Percentiles rank a stretch among this genome's conserved stretches.
phyloP scores from a whole-genome alignment of 1,284 basidiomycete species.

The Ustilago xerochloae region DNA sequence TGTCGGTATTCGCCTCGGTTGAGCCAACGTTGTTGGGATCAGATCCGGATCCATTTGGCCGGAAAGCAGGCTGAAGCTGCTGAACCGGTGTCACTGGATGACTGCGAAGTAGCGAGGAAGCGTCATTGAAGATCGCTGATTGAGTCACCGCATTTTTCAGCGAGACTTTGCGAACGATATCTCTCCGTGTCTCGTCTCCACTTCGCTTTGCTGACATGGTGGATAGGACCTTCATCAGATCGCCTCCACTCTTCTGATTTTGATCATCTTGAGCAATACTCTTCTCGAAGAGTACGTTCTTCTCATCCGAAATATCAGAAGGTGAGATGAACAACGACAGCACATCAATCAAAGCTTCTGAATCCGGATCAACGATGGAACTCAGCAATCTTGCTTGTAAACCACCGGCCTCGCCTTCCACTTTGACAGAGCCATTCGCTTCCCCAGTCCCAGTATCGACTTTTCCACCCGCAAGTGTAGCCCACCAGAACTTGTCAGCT shows the following conservation, averaged over 20 bases:
- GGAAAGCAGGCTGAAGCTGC: background rate
- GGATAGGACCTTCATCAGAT: conserved; percentile 13
- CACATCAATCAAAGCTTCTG: conserved; percentile 35
- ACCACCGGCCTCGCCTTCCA: conserved; percentile 6
- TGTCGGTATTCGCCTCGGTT: background rate
- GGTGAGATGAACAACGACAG: conserved; percentile 43
- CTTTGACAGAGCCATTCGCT: background rate
- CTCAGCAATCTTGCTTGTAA: conserved; percentile 21
- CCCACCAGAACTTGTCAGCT: conserved; percentile 38
- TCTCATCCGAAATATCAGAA: conserved; percentile 33
- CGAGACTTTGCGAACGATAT: conserved; percentile 36
- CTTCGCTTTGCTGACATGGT: conserved; percentile 34
- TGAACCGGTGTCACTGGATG: background rate
- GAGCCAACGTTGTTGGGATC: background rate
- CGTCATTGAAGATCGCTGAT: conserved; percentile 19
- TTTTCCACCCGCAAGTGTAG: conserved; percentile 16
- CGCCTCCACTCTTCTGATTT: background rate
- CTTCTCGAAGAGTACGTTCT: conserved; percentile 32
- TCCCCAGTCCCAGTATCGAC: background rate
- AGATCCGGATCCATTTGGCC: background rate
- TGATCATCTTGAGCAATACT: background rate
- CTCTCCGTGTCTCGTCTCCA: conserved; percentile 4
- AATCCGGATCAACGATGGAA: conserved; percentile 26
- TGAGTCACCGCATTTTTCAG: conserved; percentile 33
- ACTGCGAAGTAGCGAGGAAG: conserved; percentile 3